phyloP scores from a whole-genome alignment of 169 alveolate genomes.

The Cryptosporidium sp. region DNA sequence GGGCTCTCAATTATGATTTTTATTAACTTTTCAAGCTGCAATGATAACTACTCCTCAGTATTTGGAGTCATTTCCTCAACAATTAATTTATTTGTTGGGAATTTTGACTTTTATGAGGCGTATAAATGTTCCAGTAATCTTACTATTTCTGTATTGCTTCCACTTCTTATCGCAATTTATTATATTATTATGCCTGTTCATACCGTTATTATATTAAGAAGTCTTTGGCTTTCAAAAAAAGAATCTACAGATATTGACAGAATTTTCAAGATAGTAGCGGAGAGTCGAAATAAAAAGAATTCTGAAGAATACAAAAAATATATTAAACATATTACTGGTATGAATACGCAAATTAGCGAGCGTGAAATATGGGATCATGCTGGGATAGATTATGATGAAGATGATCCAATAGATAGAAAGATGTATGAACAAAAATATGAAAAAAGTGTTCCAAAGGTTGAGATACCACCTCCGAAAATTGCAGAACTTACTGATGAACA shows the following conservation, averaged over 20 bases:
- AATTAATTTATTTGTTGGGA: slow-evolving; percentile 37
- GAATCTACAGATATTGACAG: slow-evolving; percentile 50
- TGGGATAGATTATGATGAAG: slow-evolving; percentile 72
- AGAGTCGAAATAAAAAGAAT: slow-evolving; percentile 13
- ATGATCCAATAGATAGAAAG: slow-evolving; percentile 55
- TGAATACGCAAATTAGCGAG: slow-evolving; percentile 35
- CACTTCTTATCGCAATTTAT: slow-evolving; percentile 27
- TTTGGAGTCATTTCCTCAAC: slow-evolving; percentile 6
- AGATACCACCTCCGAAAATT: slow-evolving; percentile 38
- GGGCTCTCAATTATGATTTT: slow-evolving; percentile 45
- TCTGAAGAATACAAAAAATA: slow-evolving; percentile 35
- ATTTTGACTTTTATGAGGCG: slow-evolving; percentile 37
- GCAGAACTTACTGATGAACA: slow-evolving; percentile 72
- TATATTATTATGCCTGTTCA: slow-evolving; percentile 49
- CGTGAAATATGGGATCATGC: slow-evolving; percentile 71
- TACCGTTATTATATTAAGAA: slow-evolving; percentile 38
- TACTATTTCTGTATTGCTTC: slow-evolving; percentile 28
- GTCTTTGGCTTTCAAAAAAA: slow-evolving; percentile 70
- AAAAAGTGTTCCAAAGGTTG: background rate
- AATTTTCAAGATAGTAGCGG: slow-evolving; percentile 44
- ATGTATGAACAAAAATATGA: slow-evolving; percentile 32
- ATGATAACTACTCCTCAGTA: slow-evolving; percentile 1
- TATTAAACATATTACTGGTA: slow-evolving; percentile 47
- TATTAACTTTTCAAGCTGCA: slow-evolving; percentile 54
- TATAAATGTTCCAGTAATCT: slow-evolving; percentile 24